Evolutionary conservation across 768 basidiomycete genomes (phyloP).

Genomic region (Russula virescens): DNA sequence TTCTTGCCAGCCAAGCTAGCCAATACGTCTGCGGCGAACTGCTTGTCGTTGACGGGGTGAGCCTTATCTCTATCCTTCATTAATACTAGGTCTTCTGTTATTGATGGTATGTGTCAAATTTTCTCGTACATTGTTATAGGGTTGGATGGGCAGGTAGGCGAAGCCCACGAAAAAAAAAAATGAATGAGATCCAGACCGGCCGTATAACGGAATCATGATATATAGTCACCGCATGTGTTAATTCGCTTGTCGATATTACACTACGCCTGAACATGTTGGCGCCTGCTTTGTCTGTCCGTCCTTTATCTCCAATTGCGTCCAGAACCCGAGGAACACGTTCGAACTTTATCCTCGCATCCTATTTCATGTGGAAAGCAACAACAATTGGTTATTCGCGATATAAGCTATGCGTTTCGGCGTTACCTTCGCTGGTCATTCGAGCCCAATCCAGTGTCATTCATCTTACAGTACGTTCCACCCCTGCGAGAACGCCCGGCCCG

Average conservation of each 20-base stretch:
- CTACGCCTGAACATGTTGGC: slow-evolving; percentile 2
- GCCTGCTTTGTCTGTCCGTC: neutral
- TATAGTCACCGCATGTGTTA: slow-evolving; percentile 12
- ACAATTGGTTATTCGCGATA: neutral
- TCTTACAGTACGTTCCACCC: no score
- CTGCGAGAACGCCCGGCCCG: neutral
- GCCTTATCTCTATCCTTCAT: slow-evolving; percentile 27
- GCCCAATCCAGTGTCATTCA: neutral
- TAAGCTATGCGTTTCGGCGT: neutral
- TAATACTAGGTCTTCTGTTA: neutral
- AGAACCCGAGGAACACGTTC: slow-evolving; percentile 1
- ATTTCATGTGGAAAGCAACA: neutral
- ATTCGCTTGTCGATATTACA: slow-evolving; percentile 15
- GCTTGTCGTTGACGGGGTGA: slow-evolving; percentile 62
- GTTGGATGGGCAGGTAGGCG: slow-evolving; percentile 30
- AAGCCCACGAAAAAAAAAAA: neutral
- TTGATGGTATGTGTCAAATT: slow-evolving; percentile 11
- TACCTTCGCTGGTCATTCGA: neutral
- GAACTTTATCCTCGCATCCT: neutral
- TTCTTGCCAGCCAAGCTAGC: slow-evolving; percentile 57
- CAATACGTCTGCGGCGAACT: slow-evolving; percentile 67
- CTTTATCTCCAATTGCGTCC: slow-evolving; percentile 13
- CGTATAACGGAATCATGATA: slow-evolving; percentile 15
- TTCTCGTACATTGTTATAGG: slow-evolving; percentile 16
- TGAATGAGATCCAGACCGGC: neutral